Conservation (phyloP, 73 alveolate species). For the Paramecium sonneborni region DNA sequence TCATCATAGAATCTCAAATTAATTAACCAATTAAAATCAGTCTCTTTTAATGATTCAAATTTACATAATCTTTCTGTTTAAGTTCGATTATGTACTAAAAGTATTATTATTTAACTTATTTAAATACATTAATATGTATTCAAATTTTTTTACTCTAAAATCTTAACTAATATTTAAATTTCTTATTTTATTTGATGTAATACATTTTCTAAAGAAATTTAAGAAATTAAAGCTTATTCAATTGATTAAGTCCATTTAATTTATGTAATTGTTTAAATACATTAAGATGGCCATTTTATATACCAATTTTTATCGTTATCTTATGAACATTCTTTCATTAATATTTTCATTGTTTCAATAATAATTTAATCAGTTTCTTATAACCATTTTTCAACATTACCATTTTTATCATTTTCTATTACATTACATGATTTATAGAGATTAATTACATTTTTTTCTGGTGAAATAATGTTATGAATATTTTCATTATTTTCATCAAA, state of each 20-base stretch:
- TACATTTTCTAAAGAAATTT: constrained; percentile 62
- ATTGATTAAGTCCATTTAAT: constrained; percentile 85
- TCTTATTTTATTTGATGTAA: background rate
- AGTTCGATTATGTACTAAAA: constrained; percentile 75
- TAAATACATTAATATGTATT: background rate
- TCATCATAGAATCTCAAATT: constrained; percentile 97
- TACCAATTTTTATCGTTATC: constrained; percentile 78
- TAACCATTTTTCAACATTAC: constrained; percentile 97
- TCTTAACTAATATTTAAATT: constrained; percentile 50
- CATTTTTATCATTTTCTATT: constrained; percentile 85
- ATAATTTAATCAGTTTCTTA: constrained; percentile 88
- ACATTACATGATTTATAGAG: constrained; percentile 85
- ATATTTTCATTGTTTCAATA: constrained; percentile 83
- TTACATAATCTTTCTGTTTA: constrained; percentile 49
- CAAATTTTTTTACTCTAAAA: background rate
- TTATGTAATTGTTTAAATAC: constrained; percentile 91
- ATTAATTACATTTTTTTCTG: constrained; percentile 89
- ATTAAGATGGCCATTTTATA: constrained; percentile 94
- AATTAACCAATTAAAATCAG: constrained; percentile 98
- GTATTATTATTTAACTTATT: constrained; percentile 59
- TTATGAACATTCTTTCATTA: constrained; percentile 60
- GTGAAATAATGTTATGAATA: constrained; percentile 79
- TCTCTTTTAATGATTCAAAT: constrained; percentile 35
- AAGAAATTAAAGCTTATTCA: constrained; percentile 82
- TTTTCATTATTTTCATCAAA: constrained; percentile 84